Evolutionary conservation across 192 early-diverging fungal species (phyloP), one percentile per base, ranked within the genome.

Genomic region (Phycomyces blakesleeanus): DNA sequence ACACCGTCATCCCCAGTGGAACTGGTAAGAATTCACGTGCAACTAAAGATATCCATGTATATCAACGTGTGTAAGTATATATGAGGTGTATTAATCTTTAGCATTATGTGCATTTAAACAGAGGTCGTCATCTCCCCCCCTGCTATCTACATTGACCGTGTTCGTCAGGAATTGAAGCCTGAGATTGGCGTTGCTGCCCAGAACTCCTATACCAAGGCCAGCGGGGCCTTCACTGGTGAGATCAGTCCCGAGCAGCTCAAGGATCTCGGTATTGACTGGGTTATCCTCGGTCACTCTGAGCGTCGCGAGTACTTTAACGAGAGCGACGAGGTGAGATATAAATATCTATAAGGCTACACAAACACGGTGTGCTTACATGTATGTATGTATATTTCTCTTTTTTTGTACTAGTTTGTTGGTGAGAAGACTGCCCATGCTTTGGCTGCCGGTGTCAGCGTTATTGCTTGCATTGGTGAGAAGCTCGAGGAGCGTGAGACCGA

Each of bases 51-150:
- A 34, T 34, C 29, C 7, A 34, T 34, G n/a, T n/a, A n/a, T n/a
- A n/a, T n/a, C n/a, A n/a, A n/a, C n/a, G n/a, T n/a, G n/a, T n/a
- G n/a, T n/a, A n/a, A n/a, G n/a, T n/a, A n/a, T n/a, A n/a, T n/a
- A n/a, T n/a, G n/a, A n/a, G n/a, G n/a, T n/a, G n/a, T n/a, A n/a
- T n/a, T n/a, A n/a, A n/a, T n/a, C n/a, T n/a, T n/a, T n/a, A n/a
- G n/a, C n/a, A n/a, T n/a, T n/a, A n/a, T n/a, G n/a, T n/a, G n/a
- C n/a, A n/a, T n/a, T n/a, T 34, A 2, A 57, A 70, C 72, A 91
- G 96, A 99, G 85, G 95, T 99, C 56, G 97, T 98, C 57, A 83
- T 99, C 64, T 95, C 94, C 54, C 94, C 95, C 27, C 97, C 97
- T 59, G 82, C 89, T 63, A 83, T 94, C 57, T 96, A 97, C 80